Conservation (phyloP, 768 basidiomycete species). For the Auricularia auricula-judae region DNA sequence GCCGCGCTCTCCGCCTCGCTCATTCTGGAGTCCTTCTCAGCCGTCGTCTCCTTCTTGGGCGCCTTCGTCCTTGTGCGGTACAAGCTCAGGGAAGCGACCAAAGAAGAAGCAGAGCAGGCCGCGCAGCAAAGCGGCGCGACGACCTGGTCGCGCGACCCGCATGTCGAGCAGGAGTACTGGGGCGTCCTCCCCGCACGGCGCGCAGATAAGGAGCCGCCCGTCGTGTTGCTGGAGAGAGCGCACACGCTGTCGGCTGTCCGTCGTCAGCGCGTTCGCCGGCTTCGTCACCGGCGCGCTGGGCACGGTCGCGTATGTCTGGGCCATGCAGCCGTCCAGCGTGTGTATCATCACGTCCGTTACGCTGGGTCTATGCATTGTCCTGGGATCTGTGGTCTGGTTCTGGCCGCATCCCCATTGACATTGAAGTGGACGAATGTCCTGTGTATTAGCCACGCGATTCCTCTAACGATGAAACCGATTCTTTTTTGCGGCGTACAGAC, state of each 20-base stretch:
- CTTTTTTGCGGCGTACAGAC: too few relatives aligned
- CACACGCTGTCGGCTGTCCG: conserved; percentile 41
- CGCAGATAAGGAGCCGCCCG: conserved; percentile 5
- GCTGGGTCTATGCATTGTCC: conserved; percentile 25
- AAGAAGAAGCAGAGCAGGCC: conserved; percentile 17
- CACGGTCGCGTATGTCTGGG: conserved; percentile 42
- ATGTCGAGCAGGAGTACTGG: conserved; percentile 39
- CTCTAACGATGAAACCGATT: too few relatives aligned
- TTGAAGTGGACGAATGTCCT: too few relatives aligned
- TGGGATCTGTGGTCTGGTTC: neutral
- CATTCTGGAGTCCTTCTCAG: conserved; percentile 37
- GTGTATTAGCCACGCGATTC: too few relatives aligned
- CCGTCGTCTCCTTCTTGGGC: conserved; percentile 39
- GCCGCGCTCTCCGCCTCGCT: conserved; percentile 41
- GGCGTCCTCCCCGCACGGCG: conserved; percentile 24
- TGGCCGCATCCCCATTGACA: neutral
- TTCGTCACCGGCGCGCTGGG: conserved; percentile 42
- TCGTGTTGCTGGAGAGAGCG: conserved; percentile 34
- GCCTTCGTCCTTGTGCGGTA: conserved; percentile 47
- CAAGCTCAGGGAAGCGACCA: conserved; percentile 41
- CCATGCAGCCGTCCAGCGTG: conserved; percentile 31
- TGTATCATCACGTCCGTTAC: conserved; percentile 32
- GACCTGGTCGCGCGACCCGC: conserved; percentile 26
- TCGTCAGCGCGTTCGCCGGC: conserved; percentile 33
- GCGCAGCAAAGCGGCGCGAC: neutral